A percentile compares a stretch with the other conserved stretches of the same genome.
These are phyloP conservation scores for Liriodendron chinense DNA, from an alignment of 164 flowering plant species.

Conservation along the genomic window DNA sequence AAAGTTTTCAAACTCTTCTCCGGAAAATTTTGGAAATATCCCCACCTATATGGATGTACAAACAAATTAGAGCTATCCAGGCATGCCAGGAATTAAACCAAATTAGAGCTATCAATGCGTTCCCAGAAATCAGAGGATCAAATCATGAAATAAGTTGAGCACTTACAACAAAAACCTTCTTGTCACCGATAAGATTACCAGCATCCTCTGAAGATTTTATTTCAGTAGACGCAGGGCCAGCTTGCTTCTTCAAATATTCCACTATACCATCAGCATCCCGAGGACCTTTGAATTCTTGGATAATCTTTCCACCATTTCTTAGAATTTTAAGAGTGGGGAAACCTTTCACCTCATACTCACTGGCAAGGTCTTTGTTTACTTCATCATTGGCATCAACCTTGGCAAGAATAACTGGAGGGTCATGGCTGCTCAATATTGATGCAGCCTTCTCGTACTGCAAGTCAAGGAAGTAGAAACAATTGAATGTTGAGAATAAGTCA, in stretches of 20 bases:
- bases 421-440: slow-evolving; percentile 51
- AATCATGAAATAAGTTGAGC: background rate
- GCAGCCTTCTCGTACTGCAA: slow-evolving; percentile 94
- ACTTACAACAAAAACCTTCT: slow-evolving; percentile 55
- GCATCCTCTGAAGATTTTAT: slow-evolving; percentile 72
- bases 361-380: slow-evolving; percentile 61
- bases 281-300: slow-evolving; percentile 90
- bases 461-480: background rate
- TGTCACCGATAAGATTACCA: slow-evolving; percentile 39
- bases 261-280: slow-evolving; percentile 91
- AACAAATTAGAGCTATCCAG: background rate
- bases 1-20: slow-evolving; percentile 75
- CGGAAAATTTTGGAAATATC: slow-evolving; percentile 75
- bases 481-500: background rate
- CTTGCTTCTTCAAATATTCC: slow-evolving; percentile 67
- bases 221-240: slow-evolving; percentile 84
- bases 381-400: slow-evolving; percentile 89
- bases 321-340: slow-evolving; percentile 84
- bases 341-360: slow-evolving; percentile 55
- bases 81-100: background rate
- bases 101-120: background rate
- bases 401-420: slow-evolving; percentile 68
- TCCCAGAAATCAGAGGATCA: background rate
- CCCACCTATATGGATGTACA: slow-evolving; percentile 56
- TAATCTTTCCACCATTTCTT: slow-evolving; percentile 66